Base-by-base conservation (phyloP, 257 asterid species). In the Datura wrightii region DNA sequence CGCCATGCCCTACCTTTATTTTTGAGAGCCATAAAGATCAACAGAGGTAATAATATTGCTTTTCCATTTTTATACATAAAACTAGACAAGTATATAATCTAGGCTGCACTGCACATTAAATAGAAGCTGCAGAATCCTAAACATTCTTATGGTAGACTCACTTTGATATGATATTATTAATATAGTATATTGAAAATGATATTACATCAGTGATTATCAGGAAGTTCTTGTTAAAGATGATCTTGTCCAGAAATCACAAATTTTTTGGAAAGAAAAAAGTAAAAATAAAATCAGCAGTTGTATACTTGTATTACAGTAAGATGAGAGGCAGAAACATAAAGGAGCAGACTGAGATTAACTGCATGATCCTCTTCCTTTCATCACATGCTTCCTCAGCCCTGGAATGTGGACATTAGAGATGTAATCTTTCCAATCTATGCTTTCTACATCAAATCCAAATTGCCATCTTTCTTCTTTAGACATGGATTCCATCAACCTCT, bases 301-400 rank as follows among this genome's bases (percentile, higher is more conserved):
- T 79, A 80, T 80, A 59, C 84, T 59, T 80, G 87, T 87, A 76
- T 85, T 89, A 90, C 91, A 88, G 83, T 84, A 80, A 72, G 84
- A 85, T 82, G 69, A 67, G 84, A 85, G 85, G 88, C 90, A 71
- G 86, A 86, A 85, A 85, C 60, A 72, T n/a, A 59, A 67, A 79
- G 83, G 83, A 78, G 76, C 86, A 71, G 67, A 13, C 54, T 76
- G 55, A 63, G 78, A 59, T 83, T 82, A 92, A 87, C 86, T 85
- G 87, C 86, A 59, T 71, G 87, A 86, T 36, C 93, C 94, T 90
- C 99, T 90, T 72, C 98, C 98, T 90, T 97, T 97, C 97, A 95
- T 93, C 55, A 97, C 98, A 85, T 97, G 98, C 89, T 92, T 92
- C 89, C 98, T 92, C 84, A 96, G 85, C 79, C 99, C 99, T 7